Evolutionary conservation across 495 filamentous ascomycete genomes (phyloP).

Genomic region (Lophium mytilinum): DNA sequence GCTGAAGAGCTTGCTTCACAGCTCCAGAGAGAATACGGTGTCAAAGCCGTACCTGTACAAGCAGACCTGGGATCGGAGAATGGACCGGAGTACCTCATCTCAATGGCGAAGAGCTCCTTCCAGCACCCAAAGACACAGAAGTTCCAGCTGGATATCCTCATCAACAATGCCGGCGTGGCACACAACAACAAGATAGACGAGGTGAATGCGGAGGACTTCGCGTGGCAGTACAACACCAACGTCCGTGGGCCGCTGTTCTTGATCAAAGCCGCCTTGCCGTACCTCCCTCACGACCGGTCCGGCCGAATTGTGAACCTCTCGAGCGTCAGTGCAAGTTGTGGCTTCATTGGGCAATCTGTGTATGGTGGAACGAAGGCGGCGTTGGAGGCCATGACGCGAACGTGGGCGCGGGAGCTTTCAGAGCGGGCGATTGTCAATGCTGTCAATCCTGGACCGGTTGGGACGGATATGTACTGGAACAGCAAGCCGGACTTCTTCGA

Average conservation of each 20-base stretch:
- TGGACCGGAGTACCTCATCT: slow-evolving; percentile 38
- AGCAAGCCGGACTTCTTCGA: slow-evolving; percentile 46
- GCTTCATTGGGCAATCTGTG: slow-evolving; percentile 63
- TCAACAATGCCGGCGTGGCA: slow-evolving; percentile 81
- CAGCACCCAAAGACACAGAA: slow-evolving; percentile 38
- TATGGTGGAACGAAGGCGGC: slow-evolving; percentile 89
- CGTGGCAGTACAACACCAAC: slow-evolving; percentile 69
- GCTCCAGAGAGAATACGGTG: slow-evolving; percentile 28
- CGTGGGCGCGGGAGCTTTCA: slow-evolving; percentile 74
- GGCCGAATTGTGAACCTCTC: slow-evolving; percentile 77
- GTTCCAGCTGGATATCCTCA: slow-evolving; percentile 73
- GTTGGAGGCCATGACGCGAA: slow-evolving; percentile 84
- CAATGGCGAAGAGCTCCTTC: slow-evolving; percentile 45
- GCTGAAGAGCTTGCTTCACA: slow-evolving; percentile 34
- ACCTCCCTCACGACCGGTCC: slow-evolving; percentile 63
- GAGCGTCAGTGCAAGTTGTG: slow-evolving; percentile 58
- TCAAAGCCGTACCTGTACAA: slow-evolving; percentile 45
- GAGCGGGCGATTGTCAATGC: slow-evolving; percentile 77
- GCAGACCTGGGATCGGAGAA: slow-evolving; percentile 48
- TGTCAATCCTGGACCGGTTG: slow-evolving; percentile 81
- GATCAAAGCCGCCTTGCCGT: slow-evolving; percentile 58
- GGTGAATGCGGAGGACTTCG: slow-evolving; percentile 53
- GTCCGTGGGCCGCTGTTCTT: slow-evolving; percentile 79
- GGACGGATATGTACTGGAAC: slow-evolving; percentile 65
- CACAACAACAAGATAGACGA: slow-evolving; percentile 52